Conservation (phyloP, 179 eudicot species). For the Beta corolliflora region DNA sequence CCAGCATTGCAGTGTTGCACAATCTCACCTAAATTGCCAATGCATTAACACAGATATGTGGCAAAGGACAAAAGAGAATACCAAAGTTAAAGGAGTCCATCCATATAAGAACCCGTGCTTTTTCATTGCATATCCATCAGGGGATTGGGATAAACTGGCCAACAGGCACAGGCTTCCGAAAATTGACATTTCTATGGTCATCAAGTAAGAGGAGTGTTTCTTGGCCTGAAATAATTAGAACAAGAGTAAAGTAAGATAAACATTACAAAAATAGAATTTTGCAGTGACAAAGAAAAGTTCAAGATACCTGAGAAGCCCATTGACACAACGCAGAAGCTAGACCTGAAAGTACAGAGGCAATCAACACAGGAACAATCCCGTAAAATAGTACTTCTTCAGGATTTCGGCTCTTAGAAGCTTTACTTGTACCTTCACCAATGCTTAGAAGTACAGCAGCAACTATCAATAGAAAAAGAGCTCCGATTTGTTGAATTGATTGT, state of each 20-base stretch:
- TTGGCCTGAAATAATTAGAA: constrained; percentile 56
- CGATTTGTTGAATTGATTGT: constrained; percentile 92
- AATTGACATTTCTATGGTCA: constrained; percentile 96
- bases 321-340: constrained; percentile 95
- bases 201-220: constrained; percentile 86
- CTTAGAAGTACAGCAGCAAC: constrained; percentile 89
- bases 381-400: constrained; percentile 71
- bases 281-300: constrained; percentile 18
- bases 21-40: background rate
- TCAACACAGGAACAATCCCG: constrained; percentile 86
- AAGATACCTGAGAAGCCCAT: constrained; percentile 96
- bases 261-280: background rate
- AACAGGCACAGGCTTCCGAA: constrained; percentile 83
- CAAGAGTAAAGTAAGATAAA: background rate
- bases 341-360: constrained; percentile 93
- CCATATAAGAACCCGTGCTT: constrained; percentile 77
- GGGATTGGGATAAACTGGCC: constrained; percentile 82
- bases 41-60: background rate
- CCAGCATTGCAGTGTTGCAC: background rate
- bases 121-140: constrained; percentile 85
- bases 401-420: constrained; percentile 56
- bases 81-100: constrained; percentile 85
- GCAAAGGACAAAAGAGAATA: constrained; percentile 28
- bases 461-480: constrained; percentile 84
- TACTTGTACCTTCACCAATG: constrained; percentile 90